Evolutionary conservation across 1,284 basidiomycete species (phyloP), one percentile per base, ranked within the genome.

Genomic region (Ceratobasidium sp.): DNA sequence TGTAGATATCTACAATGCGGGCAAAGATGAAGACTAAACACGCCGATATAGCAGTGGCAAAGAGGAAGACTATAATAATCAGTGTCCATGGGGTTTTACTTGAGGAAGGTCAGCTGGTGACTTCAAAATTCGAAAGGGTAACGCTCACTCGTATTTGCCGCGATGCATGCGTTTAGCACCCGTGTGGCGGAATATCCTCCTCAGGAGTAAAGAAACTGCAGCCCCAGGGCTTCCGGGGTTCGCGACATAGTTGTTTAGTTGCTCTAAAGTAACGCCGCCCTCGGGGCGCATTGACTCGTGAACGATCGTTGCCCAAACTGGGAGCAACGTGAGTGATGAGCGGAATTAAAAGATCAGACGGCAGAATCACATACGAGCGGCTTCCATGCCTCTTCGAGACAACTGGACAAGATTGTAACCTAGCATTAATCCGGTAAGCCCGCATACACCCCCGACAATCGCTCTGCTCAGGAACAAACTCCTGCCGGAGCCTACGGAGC

Each of bases 281-380:
- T 74, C 70, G 1, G 70, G 61, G 7, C 29, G 40, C 70, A 64
- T 74, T 25, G 70, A 74, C 22, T 74, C 70, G 32, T 74, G 70
- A 32, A 74, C 64, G n/a, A 74, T 61, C 29, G 70, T 74, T 1
- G 70, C 70, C 70, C 70, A 74, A n/a, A 74, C 70, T 74, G 19
- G 1, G 32, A 34, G 11, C 32, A 7, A 29, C 29, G 43, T 34
- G 29, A 51, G 44, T 51, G 17, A 25, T 29, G 13, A 40, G 22
- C 17, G 7, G 6, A 32, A 8, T 34, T n/a, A n/a, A n/a, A n/a
- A 8, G 4, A 25, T 40, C 5, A 9, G 15, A 17, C 34, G 52
- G 19, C n/a, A 25, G 40, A 37, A 40, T 15, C 29, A 46, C 70
- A 8, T 64, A 74, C 70, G 22, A 5, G 61, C 61, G 13, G 70